These are phyloP conservation scores for Geotrichum europaeum DNA, from an alignment of 1,139 yeast genomes.

Conservation along the genomic window DNA sequence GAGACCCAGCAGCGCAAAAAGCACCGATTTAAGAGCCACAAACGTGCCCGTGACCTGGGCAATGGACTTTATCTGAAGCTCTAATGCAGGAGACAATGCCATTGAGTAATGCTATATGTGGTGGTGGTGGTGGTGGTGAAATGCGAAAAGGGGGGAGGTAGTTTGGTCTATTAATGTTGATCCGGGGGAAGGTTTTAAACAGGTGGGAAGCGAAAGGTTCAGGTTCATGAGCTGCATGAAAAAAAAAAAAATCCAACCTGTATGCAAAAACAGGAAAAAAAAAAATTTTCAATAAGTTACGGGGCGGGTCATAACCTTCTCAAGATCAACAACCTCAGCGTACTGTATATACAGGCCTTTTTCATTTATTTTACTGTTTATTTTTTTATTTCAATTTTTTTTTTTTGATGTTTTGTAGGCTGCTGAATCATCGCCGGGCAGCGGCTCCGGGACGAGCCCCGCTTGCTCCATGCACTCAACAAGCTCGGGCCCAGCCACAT, in stretches of 20 bases:
- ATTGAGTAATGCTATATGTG: not conserved
- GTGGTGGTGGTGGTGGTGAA: not conserved
- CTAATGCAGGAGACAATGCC: not conserved
- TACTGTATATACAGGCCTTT: not conserved
- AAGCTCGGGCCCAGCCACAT: not conserved
- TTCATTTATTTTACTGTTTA: too few relatives aligned
- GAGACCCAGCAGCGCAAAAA: slow-evolving; percentile 37
- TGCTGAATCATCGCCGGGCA: not conserved
- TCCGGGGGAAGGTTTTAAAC: not conserved
- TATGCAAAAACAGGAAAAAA: not conserved
- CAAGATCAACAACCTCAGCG: not conserved
- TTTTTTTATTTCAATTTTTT: too few relatives aligned
- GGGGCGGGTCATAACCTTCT: not conserved
- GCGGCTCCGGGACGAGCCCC: not conserved
- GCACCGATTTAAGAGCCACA: slow-evolving; percentile 35
- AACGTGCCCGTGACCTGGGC: slow-evolving; percentile 25
- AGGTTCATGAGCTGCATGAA: too few relatives aligned
- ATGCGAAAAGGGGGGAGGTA: not conserved
- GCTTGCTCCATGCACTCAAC: not conserved
- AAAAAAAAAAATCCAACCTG: not conserved
- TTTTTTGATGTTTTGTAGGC: too few relatives aligned
- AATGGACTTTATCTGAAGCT: not conserved
- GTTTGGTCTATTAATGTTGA: not conserved
- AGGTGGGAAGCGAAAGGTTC: not conserved
- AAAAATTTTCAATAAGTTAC: not conserved